Evolutionary conservation across 2,329 filamentous ascomycete species (phyloP), one percentile per base, ranked within the genome.

Genomic region (Alternaria panax): DNA sequence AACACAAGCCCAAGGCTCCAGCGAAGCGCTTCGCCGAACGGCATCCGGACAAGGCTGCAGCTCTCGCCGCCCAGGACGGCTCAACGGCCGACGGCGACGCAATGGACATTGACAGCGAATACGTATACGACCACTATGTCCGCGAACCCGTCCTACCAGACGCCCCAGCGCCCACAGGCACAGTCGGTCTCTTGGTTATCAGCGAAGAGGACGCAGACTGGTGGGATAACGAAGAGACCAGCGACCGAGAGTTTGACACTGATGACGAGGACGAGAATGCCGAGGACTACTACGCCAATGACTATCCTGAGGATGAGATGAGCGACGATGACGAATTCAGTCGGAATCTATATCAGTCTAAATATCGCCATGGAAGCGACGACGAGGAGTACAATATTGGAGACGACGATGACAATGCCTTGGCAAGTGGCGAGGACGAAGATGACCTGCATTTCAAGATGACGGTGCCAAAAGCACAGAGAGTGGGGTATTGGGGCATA

Each of bases 251-350:
- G 45, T 86, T 83, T 78, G 82, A 87, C 62, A 86, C 82, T 32
- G 87, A 88, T 59, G 86, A 88, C 62, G 86, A 86, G 25, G 86
- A 89, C 64, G 86, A 86, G 36, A 89, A 89, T 70, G 85, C 91
- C 34, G 91, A 93, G 73, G 90, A 92, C 69, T 88, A 92, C 76
- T 92, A 93, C 72, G 87, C 88, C 4, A 89, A 90, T 54, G 91
- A 93, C 74, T 93, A 93, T 67, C 91, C 91, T 0, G 91, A 93
- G 62, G 90, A 93, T 54, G 91, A 93, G 73, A 84, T 92, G 14
- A 88, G 87, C 43, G 89, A 87, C 16, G 90, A 92, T 67, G 88
- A 90, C 65, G 88, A 90, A 74, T 86, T 83, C 62, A 85, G 82
- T 42, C 65, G 76, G 3, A 75, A 78, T 45, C 72, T 79, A 8